phyloP scores from a whole-genome alignment of 768 basidiomycete species.

The Lentinula guzmanii region DNA sequence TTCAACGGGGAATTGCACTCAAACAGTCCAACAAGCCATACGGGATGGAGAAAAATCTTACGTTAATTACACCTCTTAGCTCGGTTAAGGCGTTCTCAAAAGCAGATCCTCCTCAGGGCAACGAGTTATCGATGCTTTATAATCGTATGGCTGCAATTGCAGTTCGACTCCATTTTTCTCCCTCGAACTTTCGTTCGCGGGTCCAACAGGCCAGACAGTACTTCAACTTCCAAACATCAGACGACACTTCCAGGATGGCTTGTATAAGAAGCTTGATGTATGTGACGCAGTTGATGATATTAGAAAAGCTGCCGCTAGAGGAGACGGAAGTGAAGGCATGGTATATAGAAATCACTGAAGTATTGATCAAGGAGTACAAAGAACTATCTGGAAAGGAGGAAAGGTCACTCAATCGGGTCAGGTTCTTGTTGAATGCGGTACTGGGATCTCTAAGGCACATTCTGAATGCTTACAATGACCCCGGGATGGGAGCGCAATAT shows the following conservation, averaged over 20 bases:
- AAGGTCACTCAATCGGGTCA: slow-evolving; percentile 6
- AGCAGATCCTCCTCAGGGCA: slow-evolving; percentile 36
- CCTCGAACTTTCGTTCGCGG: slow-evolving; percentile 40
- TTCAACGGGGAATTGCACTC: slow-evolving; percentile 46
- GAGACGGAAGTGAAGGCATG: slow-evolving; percentile 48
- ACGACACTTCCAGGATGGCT: slow-evolving; percentile 58
- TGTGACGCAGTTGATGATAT: slow-evolving; percentile 55
- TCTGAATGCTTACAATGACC: slow-evolving; percentile 29
- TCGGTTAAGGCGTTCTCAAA: slow-evolving; percentile 57
- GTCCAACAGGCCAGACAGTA: slow-evolving; percentile 64
- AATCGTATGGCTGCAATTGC: slow-evolving; percentile 77
- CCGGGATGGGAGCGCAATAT: slow-evolving; percentile 30
- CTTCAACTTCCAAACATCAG: slow-evolving; percentile 60
- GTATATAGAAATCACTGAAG: slow-evolving; percentile 53
- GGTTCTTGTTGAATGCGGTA: slow-evolving; percentile 40
- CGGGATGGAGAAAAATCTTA: slow-evolving; percentile 61
- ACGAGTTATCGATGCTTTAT: slow-evolving; percentile 69
- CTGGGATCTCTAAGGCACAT: slow-evolving; percentile 53
- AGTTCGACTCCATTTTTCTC: slow-evolving; percentile 62
- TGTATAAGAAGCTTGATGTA: slow-evolving; percentile 72
- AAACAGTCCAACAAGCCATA: slow-evolving; percentile 20
- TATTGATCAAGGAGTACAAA: slow-evolving; percentile 52
- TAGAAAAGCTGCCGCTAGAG: slow-evolving; percentile 39
- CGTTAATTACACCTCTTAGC: slow-evolving; percentile 66
- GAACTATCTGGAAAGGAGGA: slow-evolving; percentile 9